Percentiles rank a stretch among this genome's conserved stretches.
Conservation (phyloP, 352 stramenopile genomes). For the Globisporangium abappressorium region DNA sequence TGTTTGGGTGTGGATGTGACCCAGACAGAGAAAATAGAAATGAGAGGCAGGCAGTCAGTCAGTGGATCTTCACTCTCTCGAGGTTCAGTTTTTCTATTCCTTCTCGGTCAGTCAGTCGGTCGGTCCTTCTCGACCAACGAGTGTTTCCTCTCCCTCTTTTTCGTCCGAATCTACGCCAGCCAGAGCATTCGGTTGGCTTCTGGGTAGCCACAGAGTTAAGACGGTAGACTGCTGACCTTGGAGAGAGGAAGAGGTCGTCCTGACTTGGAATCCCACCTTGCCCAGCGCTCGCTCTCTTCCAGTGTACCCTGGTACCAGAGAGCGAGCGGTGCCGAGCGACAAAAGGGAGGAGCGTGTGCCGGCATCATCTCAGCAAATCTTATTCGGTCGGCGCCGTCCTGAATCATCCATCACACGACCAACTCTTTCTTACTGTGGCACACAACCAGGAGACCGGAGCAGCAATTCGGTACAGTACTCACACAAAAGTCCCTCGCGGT, state of each 20-base stretch:
- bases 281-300: background rate
- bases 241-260: background rate
- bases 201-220: background rate
- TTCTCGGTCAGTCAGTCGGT: background rate
- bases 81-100: background rate
- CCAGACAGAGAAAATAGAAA: conserved; percentile 3
- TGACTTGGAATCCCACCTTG: conserved; percentile 3
- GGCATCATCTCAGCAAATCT: background rate
- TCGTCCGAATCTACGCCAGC: background rate
- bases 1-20: background rate
- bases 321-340: background rate
- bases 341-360: background rate
- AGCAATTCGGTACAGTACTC: background rate
- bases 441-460: background rate
- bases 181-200: background rate
- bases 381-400: background rate
- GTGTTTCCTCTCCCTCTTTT: background rate
- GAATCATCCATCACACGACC: conserved; percentile 1
- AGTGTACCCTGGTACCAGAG: background rate
- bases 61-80: background rate
- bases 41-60: background rate
- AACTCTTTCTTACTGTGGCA: background rate
- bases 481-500: background rate
- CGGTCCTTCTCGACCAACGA: background rate
- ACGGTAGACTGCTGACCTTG: background rate